phyloP scores from a whole-genome alignment of 176 grass and related monocot species.

The Cocos nucifera region DNA sequence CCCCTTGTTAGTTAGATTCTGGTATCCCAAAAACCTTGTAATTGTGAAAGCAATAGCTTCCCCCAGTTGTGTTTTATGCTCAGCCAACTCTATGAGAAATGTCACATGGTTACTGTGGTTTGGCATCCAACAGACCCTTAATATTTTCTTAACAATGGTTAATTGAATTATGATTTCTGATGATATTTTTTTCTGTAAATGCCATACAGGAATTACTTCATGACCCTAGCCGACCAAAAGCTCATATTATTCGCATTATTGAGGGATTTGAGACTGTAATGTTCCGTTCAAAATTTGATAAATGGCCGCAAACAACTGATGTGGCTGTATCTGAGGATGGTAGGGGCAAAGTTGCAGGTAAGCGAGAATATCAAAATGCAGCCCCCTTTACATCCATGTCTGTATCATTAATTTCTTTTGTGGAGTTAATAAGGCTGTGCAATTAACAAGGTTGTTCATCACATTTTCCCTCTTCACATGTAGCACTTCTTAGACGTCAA shows the following conservation, averaged over 20 bases:
- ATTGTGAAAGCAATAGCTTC: no score
- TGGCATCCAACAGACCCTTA: not conserved
- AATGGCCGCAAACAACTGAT: conserved; percentile 91
- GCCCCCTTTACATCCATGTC: no score
- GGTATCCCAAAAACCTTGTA: no score
- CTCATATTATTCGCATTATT: conserved; percentile 79
- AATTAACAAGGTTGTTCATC: no score
- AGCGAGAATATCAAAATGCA: not conserved
- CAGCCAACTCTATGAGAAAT: no score
- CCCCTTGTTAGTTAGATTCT: no score
- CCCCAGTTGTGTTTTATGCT: no score
- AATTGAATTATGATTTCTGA: not conserved
- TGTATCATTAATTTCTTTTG: no score
- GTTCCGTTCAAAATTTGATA: conserved; percentile 81
- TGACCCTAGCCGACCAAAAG: conserved; percentile 46
- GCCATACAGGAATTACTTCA: conserved; percentile 64
- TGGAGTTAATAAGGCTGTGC: no score
- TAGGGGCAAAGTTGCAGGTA: conserved; percentile 99
- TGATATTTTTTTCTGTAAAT: conserved; percentile 1
- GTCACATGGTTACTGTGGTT: no score
- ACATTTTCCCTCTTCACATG: conserved; percentile 18
- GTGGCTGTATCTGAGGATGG: conserved; percentile 88
- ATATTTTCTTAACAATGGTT: not conserved
- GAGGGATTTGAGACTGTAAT: conserved; percentile 91
- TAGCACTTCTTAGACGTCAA: conserved; percentile 90